phyloP scores from a whole-genome alignment of 345 rosid genomes.

The Chamaenerion angustifolium region DNA sequence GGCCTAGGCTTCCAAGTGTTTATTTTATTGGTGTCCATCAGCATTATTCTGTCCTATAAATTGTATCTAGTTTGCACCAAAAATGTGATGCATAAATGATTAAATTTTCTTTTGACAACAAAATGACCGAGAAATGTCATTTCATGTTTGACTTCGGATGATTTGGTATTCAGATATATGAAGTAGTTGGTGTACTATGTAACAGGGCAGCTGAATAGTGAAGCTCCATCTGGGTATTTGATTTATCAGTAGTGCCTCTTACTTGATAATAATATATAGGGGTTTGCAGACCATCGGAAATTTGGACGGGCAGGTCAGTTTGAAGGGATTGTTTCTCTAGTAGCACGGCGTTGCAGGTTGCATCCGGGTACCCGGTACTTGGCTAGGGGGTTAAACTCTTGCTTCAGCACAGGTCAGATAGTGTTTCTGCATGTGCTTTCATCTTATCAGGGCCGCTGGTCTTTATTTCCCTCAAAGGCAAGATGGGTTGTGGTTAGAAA shows the following conservation, averaged over 20 bases:
- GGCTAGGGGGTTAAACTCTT: conserved; percentile 96
- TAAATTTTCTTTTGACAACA: too few species aligned
- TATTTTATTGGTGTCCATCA: too few species aligned
- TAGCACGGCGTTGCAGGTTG: conserved; percentile 91
- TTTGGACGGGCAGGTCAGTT: conserved; percentile 87
- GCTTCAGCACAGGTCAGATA: conserved; percentile 81
- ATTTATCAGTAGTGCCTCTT: conserved; percentile 26
- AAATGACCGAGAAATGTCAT: too few species aligned
- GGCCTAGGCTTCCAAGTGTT: too few species aligned
- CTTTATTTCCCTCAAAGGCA: too few species aligned
- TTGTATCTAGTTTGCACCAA: too few species aligned
- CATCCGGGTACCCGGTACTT: conserved; percentile 99
- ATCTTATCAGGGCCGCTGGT: not conserved
- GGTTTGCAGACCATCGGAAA: conserved; percentile 87
- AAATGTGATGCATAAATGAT: too few species aligned
- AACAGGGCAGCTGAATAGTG: not conserved
- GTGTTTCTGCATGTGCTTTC: conserved; percentile 1
- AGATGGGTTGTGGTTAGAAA: too few species aligned
- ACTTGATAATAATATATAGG: conserved; percentile 68
- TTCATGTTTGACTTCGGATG: too few species aligned
- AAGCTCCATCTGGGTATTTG: conserved; percentile 9
- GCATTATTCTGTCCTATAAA: too few species aligned
- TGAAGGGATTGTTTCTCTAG: conserved; percentile 86
- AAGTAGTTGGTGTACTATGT: too few species aligned
- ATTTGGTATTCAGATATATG: too few species aligned